Percentiles rank a stretch among this genome's conserved stretches.
Evolutionary conservation across 148 eudicot genomes (phyloP).

Genomic region (Talinum fruticosum): DNA sequence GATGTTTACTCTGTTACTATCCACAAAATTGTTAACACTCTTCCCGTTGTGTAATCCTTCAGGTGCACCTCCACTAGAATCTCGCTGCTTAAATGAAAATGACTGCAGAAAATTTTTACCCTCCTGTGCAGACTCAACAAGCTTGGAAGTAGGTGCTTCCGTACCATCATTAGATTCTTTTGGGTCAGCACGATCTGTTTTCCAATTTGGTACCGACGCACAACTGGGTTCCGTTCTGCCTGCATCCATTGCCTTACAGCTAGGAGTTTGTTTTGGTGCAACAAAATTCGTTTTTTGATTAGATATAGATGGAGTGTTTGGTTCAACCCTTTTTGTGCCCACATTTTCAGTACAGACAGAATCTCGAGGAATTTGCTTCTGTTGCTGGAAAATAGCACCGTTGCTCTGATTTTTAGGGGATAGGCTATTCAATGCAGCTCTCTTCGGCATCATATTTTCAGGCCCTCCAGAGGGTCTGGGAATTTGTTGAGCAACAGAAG

Average conservation of each 20-base stretch:
- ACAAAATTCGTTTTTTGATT: slow-evolving; percentile 32
- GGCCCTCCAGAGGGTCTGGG: slow-evolving; percentile 29
- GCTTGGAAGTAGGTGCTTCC: slow-evolving; percentile 32
- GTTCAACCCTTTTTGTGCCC: slow-evolving; percentile 47
- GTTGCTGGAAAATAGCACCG: slow-evolving; percentile 27
- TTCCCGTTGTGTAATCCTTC: slow-evolving; percentile 39
- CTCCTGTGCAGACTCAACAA: slow-evolving; percentile 28
- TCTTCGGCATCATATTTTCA: slow-evolving; percentile 34
- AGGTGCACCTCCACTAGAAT: slow-evolving; percentile 37
- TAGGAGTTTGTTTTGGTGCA: slow-evolving; percentile 24
- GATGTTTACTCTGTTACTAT: slow-evolving; percentile 30
- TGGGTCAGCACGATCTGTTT: slow-evolving; percentile 18
- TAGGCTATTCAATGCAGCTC: slow-evolving; percentile 41
- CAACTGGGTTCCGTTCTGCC: slow-evolving; percentile 45
- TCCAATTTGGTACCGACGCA: slow-evolving; percentile 34
- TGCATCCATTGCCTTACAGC: slow-evolving; percentile 22
- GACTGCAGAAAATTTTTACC: slow-evolving; percentile 38
- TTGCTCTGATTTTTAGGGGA: slow-evolving; percentile 29
- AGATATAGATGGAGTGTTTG: slow-evolving; percentile 39
- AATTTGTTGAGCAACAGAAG: slow-evolving; percentile 27
- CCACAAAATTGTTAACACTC: slow-evolving; percentile 29
- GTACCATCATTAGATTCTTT: slow-evolving; percentile 30
- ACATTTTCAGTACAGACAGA: slow-evolving; percentile 31
- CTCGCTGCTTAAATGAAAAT: slow-evolving; percentile 43
- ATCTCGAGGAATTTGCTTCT: slow-evolving; percentile 38